Evolutionary conservation across 768 basidiomycete species (phyloP).

Genomic region (Collybia nuda): DNA sequence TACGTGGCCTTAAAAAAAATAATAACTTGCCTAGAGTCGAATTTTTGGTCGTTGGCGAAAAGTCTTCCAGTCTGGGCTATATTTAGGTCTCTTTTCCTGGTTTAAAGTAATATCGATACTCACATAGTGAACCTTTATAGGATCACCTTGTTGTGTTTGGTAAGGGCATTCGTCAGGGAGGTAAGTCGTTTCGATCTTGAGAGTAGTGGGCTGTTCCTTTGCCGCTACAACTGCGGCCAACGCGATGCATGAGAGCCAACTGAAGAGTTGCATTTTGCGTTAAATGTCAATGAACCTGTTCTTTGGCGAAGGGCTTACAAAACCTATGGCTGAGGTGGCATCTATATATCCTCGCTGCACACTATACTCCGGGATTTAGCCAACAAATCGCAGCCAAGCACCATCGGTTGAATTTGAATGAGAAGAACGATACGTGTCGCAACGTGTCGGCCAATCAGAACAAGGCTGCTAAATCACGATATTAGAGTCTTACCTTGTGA

Average conservation of each 20-base stretch:
- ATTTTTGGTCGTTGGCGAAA: slow-evolving; percentile 73
- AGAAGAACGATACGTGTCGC: neutral
- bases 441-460: neutral
- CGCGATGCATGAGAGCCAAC: slow-evolving; percentile 45
- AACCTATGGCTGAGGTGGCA: too few relatives aligned
- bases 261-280: slow-evolving; percentile 50
- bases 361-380: neutral
- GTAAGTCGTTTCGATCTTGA: slow-evolving; percentile 62
- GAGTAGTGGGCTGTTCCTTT: slow-evolving; percentile 45
- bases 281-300: too few relatives aligned
- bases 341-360: too few relatives aligned
- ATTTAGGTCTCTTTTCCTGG: neutral
- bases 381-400: neutral
- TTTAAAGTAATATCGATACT: slow-evolving; percentile 7
- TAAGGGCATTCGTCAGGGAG: slow-evolving; percentile 55
- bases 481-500: too few relatives aligned
- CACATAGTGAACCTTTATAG: slow-evolving; percentile 79
- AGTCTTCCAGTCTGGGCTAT: slow-evolving; percentile 72
- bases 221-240: slow-evolving; percentile 47
- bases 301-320: too few relatives aligned
- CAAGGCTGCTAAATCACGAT: neutral
- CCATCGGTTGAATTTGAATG: neutral
- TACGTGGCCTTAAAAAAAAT: neutral
- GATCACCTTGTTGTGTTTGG: slow-evolving; percentile 61
- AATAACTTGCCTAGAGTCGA: slow-evolving; percentile 76